These are phyloP conservation scores for Leccinum pachyderme DNA, from an alignment of 1,284 basidiomycete species.

Conservation along the genomic window DNA sequence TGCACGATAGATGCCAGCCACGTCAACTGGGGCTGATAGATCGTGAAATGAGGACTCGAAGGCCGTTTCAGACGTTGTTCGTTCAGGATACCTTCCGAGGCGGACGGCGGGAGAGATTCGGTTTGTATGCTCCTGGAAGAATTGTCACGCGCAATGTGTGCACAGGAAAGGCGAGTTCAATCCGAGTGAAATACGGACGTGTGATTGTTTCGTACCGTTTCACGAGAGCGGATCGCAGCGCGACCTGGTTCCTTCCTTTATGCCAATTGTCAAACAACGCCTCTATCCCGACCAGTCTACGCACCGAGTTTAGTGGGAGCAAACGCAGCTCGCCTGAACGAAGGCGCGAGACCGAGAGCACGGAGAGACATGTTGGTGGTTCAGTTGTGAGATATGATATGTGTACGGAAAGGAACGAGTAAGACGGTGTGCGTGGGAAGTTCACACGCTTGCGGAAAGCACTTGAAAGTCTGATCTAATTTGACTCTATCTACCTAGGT, in stretches of 20 bases:
- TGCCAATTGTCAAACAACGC: background rate
- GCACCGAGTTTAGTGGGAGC: constrained; percentile 46
- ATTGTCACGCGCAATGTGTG: background rate
- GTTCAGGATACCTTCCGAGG: constrained; percentile 75
- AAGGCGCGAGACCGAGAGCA: constrained; percentile 53
- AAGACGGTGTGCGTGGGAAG: constrained; percentile 23
- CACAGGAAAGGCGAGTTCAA: background rate
- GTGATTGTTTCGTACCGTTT: constrained; percentile 43
- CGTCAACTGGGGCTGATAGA: constrained; percentile 95
- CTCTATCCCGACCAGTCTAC: constrained; percentile 4
- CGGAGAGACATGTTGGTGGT: constrained; percentile 51
- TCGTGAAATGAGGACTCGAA: constrained; percentile 89
- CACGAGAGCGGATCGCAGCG: constrained; percentile 40
- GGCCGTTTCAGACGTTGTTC: constrained; percentile 83
- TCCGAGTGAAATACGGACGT: background rate
- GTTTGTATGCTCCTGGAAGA: constrained; percentile 55
- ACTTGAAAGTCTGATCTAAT: background rate
- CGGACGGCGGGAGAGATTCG: constrained; percentile 58
- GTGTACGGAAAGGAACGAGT: background rate
- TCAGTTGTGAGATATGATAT: constrained; percentile 12
- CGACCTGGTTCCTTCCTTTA: constrained; percentile 44
- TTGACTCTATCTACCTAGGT: constrained; percentile 1
- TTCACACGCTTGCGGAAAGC: constrained; percentile 11
- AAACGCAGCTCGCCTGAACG: constrained; percentile 51
- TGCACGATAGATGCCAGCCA: constrained; percentile 86